Evolutionary conservation across 345 rosid genomes (phyloP).

Genomic region (Camelina laxa): DNA sequence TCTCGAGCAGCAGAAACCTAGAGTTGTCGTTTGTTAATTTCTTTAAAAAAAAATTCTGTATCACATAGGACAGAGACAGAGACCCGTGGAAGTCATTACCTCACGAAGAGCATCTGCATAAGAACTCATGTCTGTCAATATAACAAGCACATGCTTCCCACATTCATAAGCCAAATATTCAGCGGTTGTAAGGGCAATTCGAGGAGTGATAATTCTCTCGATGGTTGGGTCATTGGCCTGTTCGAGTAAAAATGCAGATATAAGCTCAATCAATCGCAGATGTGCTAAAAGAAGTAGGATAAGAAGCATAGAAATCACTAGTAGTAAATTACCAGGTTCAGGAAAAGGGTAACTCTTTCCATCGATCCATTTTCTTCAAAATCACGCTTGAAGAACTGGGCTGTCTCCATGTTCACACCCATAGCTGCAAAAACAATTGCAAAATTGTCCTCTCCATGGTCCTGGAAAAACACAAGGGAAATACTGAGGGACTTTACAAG

Average conservation of each 20-base stretch:
- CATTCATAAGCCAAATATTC: conserved; percentile 98
- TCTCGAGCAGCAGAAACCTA: conserved; percentile 99
- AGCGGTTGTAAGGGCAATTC: conserved; percentile 97
- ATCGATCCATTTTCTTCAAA: conserved; percentile 99
- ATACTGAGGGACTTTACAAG: conserved; percentile 3
- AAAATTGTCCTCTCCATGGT: conserved; percentile 88
- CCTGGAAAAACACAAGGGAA: conserved; percentile 53
- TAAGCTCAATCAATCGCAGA: conserved; percentile 4
- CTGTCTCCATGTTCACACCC: conserved; percentile 99
- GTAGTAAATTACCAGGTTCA: conserved; percentile 56
- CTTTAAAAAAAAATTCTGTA: background rate
- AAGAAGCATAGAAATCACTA: conserved; percentile 2
- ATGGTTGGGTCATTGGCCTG: conserved; percentile 99
- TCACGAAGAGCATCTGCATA: conserved; percentile 99
- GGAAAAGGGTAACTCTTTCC: conserved; percentile 98
- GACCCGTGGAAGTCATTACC: conserved; percentile 48
- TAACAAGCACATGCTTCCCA: conserved; percentile 98
- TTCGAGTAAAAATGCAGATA: conserved; percentile 23
- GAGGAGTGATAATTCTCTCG: conserved; percentile 97
- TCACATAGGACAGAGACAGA: background rate
- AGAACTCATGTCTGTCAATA: conserved; percentile 99
- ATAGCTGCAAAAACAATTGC: conserved; percentile 99
- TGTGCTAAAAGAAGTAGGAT: background rate
- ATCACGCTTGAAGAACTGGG: conserved; percentile 99
- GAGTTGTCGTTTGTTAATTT: conserved; percentile 18